These are phyloP conservation scores for Saccharomyces jurei DNA, from an alignment of 805 yeast genomes.

Conservation along the genomic window DNA sequence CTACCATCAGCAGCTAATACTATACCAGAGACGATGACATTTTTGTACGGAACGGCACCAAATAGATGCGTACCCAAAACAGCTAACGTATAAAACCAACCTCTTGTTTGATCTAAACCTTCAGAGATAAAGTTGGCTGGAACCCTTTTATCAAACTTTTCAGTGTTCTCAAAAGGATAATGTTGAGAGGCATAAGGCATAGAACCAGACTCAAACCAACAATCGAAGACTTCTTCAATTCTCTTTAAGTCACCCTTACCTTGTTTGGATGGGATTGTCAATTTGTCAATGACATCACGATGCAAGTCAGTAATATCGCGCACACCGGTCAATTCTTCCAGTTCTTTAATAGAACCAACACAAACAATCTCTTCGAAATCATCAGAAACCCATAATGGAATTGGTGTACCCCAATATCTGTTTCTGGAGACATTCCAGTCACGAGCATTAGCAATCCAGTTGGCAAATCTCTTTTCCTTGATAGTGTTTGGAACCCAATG, in stretches of 20 bases:
- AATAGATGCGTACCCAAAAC: slow-evolving; percentile 93
- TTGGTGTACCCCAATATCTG: slow-evolving; percentile 99
- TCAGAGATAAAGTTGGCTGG: slow-evolving; percentile 98
- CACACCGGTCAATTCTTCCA: slow-evolving; percentile 76
- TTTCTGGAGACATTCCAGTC: slow-evolving; percentile 98
- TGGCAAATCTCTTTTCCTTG: slow-evolving; percentile 90
- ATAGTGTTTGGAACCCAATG: slow-evolving; percentile 90
- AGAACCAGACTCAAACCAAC: slow-evolving; percentile 99
- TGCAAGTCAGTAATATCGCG: slow-evolving; percentile 80
- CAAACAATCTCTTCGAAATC: slow-evolving; percentile 90
- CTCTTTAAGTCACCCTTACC: slow-evolving; percentile 86
- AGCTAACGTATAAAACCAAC: slow-evolving; percentile 97
- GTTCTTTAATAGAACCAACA: slow-evolving; percentile 83
- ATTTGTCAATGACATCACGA: slow-evolving; percentile 83
- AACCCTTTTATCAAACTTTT: slow-evolving; percentile 62
- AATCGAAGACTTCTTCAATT: slow-evolving; percentile 96
- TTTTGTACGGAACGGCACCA: slow-evolving; percentile 86
- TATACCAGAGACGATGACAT: slow-evolving; percentile 93
- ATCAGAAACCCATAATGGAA: slow-evolving; percentile 95
- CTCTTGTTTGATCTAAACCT: slow-evolving; percentile 99
- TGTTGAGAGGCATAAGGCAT: slow-evolving; percentile 98
- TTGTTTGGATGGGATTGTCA: slow-evolving; percentile 84
- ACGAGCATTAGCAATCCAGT: slow-evolving; percentile 98
- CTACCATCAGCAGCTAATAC: slow-evolving; percentile 97
- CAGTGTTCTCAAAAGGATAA: slow-evolving; percentile 87